Percentiles rank a stretch among this genome's conserved stretches.
These are phyloP conservation scores for Eucommia ulmoides DNA, from an alignment of 257 asterid species.

Conservation along the genomic window DNA sequence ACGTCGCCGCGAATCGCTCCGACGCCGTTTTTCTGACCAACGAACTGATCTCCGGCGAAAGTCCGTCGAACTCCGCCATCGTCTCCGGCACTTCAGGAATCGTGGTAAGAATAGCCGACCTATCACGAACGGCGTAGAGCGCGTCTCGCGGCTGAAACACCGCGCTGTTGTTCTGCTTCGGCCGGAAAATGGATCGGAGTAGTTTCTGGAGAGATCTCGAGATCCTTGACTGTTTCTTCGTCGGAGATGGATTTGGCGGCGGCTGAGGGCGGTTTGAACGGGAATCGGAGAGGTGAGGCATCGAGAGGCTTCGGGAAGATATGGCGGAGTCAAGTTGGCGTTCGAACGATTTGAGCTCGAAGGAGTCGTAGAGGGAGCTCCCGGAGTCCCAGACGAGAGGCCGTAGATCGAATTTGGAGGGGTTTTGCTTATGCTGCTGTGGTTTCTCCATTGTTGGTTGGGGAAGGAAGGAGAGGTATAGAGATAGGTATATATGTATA, in stretches of 20 bases:
- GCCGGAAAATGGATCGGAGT: slow-evolving; percentile 39
- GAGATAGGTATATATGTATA: no score
- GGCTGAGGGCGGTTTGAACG: slow-evolving; percentile 11
- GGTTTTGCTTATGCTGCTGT: slow-evolving; percentile 6
- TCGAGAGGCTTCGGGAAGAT: slow-evolving; percentile 45
- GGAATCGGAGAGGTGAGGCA: slow-evolving; percentile 60
- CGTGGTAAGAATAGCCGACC: slow-evolving; percentile 33
- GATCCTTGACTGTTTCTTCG: slow-evolving; percentile 33
- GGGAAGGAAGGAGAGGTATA: background rate
- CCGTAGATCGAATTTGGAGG: slow-evolving; percentile 7
- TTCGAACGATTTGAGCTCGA: slow-evolving; percentile 48
- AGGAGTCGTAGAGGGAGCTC: slow-evolving; percentile 71
- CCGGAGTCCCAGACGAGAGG: slow-evolving; percentile 59
- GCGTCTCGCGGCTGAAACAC: slow-evolving; percentile 6
- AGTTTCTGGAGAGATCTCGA: slow-evolving; percentile 46
- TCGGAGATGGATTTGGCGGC: slow-evolving; percentile 6
- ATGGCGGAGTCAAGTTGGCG: slow-evolving; percentile 59
- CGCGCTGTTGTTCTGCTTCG: slow-evolving; percentile 10
- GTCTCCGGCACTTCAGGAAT: slow-evolving; percentile 51
- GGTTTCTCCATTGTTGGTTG: slow-evolving; percentile 8
- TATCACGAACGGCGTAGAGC: slow-evolving; percentile 23
- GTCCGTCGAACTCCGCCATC: slow-evolving; percentile 9
- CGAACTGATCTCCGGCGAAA: slow-evolving; percentile 52
- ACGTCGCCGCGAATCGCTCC: slow-evolving; percentile 27
- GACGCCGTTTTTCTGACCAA: slow-evolving; percentile 44